Conservation (phyloP, 2,329 filamentous ascomycete species). For the Fusarium caatingaense region DNA sequence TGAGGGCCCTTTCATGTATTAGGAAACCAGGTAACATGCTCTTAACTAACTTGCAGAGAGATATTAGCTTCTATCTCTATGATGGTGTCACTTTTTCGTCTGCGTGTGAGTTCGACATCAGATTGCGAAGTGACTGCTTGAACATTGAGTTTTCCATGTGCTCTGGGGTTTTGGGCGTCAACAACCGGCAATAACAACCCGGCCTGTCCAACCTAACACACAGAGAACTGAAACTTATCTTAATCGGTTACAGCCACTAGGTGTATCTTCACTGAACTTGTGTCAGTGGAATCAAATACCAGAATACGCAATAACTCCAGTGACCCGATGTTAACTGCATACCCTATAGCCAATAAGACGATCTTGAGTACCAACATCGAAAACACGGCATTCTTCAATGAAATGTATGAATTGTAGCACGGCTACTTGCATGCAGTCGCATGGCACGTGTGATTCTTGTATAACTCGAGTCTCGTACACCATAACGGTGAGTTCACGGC, state of each 20-base stretch:
- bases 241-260: neutral
- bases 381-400: neutral
- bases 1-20: neutral
- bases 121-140: neutral
- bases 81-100: neutral
- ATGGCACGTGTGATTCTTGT: constrained; percentile 1
- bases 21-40: neutral
- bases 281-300: rapidly evolving
- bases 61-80: neutral
- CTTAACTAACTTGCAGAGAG: neutral
- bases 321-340: neutral
- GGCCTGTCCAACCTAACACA: neutral
- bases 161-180: rapidly evolving
- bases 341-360: neutral
- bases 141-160: rapidly evolving
- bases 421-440: constrained; percentile 13
- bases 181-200: neutral
- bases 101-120: neutral
- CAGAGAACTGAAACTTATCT: neutral
- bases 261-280: too few species aligned
- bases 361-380: neutral
- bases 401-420: neutral
- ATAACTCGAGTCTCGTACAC: neutral
- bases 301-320: neutral
- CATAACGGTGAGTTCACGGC: constrained; percentile 7